Evolutionary conservation across 768 basidiomycete genomes (phyloP).

Genomic region (Russula foetens): DNA sequence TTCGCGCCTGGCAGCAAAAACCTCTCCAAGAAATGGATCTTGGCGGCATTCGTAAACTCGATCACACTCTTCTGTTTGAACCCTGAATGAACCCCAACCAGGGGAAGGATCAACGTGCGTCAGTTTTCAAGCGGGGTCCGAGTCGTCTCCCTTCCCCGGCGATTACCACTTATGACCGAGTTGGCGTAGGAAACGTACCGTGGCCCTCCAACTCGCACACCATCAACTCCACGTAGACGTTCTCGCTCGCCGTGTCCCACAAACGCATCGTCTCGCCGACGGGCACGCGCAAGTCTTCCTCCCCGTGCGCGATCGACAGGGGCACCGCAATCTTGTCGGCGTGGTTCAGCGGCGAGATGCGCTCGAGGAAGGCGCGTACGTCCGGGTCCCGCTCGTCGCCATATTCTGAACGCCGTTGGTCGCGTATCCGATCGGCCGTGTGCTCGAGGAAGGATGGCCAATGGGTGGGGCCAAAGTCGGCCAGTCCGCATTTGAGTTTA

Average conservation of each 20-base stretch:
- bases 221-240: slow-evolving; percentile 29
- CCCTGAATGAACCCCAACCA: slow-evolving; percentile 23
- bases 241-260: slow-evolving; percentile 30
- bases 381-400: slow-evolving; percentile 34
- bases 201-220: slow-evolving; percentile 37
- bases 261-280: slow-evolving; percentile 33
- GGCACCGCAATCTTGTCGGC: slow-evolving; percentile 31
- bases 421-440: slow-evolving; percentile 31
- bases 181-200: slow-evolving; percentile 29
- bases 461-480: slow-evolving; percentile 34
- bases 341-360: slow-evolving; percentile 34
- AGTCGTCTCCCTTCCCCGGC: no score
- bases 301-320: slow-evolving; percentile 35
- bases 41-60: slow-evolving; percentile 35
- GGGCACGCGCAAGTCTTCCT: slow-evolving; percentile 33
- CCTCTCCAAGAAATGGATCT: slow-evolving; percentile 32
- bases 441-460: slow-evolving; percentile 37
- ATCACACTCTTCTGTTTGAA: slow-evolving; percentile 39
- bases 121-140: no score
- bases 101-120: no score
- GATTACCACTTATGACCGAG: no score
- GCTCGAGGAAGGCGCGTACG: slow-evolving; percentile 32
- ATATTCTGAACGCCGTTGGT: slow-evolving; percentile 32
- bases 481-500: slow-evolving; percentile 34
- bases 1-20: slow-evolving; percentile 24